Evolutionary conservation across 1,284 basidiomycete genomes (phyloP), one percentile per base, ranked within the genome.

Genomic region (Malassezia sympodialis): DNA sequence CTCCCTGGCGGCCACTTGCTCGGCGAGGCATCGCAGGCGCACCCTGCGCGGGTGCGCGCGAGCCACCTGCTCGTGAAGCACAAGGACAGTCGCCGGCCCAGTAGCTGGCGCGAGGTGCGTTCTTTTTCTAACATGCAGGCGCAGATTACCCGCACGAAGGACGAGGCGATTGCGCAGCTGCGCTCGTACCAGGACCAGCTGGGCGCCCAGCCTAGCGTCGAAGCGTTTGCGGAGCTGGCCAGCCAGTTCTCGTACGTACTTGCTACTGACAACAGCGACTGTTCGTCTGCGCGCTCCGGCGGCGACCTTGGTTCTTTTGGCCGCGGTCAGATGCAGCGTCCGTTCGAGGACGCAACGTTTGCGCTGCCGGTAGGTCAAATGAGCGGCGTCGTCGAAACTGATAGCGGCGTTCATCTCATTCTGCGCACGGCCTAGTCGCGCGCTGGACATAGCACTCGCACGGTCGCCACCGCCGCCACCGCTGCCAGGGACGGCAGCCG

Each of bases 11-110:
- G 68, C 10, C 45, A 68, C 19, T 53, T 66, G n/a, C 63, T 71
- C 19, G 48, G 55, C 15, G 58, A 48, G n/a, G 53, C 53, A 11
- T 42, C 17, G 32, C 31, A 31, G 8, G 49, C 12, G 6, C 32
- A 28, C 21, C 34, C 40, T 88, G 66, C 78, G 8, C 81, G 88
- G 76, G 88, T 96, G 30, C 83, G 90, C 54, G 93, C 91, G 11
- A 91, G 88, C 73, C 94, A 99, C 78, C 79, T 99, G 60, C 79
- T 99, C 51, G 84, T 96, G 65, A 99, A 99, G 78, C 91, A 96
- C 76, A 78, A 77, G 24, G 87, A 82, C 12, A 91, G 88, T 73
- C 80, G 94, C 56, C 79, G 90, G 49, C 88, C 94, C 5, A 83
- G 85, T 51, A 71, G 68, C 39, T 73, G 69, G 66, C 69, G 67